Evolutionary conservation across 202 grass and related monocot species (phyloP).

Genomic region (Sporobolus alterniflorus): DNA sequence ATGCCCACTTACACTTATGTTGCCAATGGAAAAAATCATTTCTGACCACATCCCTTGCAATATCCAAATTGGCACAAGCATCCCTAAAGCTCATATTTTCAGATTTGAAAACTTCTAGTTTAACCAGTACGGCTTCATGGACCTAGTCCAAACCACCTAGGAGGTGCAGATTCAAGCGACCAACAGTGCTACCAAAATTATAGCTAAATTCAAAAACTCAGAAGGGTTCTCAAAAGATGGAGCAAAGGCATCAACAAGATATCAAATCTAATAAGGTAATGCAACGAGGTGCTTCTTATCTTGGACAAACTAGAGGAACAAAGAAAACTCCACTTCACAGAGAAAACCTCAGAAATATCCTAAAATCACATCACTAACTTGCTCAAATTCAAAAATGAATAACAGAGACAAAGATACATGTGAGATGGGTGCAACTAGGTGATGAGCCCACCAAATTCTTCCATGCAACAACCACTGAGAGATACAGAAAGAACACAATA

Average conservation of each 20-base stretch:
- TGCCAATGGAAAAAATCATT: rapidly evolving
- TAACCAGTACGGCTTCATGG: rapidly evolving
- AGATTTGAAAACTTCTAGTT: neutral
- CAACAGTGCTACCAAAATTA: neutral
- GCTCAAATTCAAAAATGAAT: neutral
- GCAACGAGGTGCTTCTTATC: neutral
- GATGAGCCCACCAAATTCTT: neutral
- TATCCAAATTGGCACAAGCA: neutral
- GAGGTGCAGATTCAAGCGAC: neutral
- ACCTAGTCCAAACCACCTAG: too few relatives aligned
- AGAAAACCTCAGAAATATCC: neutral
- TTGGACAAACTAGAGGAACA: neutral
- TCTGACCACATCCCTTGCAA: neutral
- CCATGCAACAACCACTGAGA: neutral
- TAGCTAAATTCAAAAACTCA: neutral
- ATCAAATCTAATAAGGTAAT: neutral
- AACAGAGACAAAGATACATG: neutral
- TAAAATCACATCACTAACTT: neutral
- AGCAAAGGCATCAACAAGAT: neutral
- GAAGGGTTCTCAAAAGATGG: neutral
- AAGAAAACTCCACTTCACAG: neutral
- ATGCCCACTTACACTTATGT: neutral
- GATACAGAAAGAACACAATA: neutral
- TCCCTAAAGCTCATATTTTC: neutral
- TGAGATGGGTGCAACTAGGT: neutral